phyloP scores from a whole-genome alignment of 495 filamentous ascomycete species.

The Rostrohypoxylon terebratum region DNA sequence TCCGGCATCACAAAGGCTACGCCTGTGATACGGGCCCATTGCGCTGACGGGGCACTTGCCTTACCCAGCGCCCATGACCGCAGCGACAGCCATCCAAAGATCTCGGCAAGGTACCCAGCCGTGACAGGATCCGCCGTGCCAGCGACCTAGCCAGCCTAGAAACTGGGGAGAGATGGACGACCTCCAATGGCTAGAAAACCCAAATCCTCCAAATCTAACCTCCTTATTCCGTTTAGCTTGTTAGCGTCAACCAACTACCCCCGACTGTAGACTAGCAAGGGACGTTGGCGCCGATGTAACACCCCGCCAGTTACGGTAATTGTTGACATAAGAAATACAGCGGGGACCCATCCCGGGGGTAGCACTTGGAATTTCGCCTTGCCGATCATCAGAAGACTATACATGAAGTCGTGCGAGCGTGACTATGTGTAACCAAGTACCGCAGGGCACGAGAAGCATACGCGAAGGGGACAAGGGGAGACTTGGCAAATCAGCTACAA shows the following conservation, averaged over 20 bases:
- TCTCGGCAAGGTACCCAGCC: slow-evolving; percentile 32
- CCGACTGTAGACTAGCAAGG: slow-evolving; percentile 19
- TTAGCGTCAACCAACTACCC: slow-evolving; percentile 7
- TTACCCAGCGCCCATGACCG: slow-evolving; percentile 22
- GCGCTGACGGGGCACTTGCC: slow-evolving; percentile 30
- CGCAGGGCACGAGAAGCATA: slow-evolving; percentile 16
- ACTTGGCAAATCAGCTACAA: background rate
- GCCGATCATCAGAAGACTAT: slow-evolving; percentile 35
- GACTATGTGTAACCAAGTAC: background rate
- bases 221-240: background rate
- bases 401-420: slow-evolving; percentile 14
- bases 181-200: background rate
- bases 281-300: slow-evolving; percentile 38
- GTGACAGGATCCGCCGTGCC: slow-evolving; percentile 2
- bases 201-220: slow-evolving; percentile 7
- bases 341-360: slow-evolving; percentile 3
- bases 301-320: slow-evolving; percentile 39
- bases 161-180: background rate
- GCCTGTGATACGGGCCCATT: slow-evolving; percentile 39
- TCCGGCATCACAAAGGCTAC: slow-evolving; percentile 15
- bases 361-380: slow-evolving; percentile 13
- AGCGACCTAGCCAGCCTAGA: background rate
- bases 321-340: slow-evolving; percentile 34
- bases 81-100: slow-evolving; percentile 14
- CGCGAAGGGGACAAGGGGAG: background rate